These are phyloP conservation scores for Citrus trifoliata DNA, from an alignment of 345 rosid species.

Conservation along the genomic window DNA sequence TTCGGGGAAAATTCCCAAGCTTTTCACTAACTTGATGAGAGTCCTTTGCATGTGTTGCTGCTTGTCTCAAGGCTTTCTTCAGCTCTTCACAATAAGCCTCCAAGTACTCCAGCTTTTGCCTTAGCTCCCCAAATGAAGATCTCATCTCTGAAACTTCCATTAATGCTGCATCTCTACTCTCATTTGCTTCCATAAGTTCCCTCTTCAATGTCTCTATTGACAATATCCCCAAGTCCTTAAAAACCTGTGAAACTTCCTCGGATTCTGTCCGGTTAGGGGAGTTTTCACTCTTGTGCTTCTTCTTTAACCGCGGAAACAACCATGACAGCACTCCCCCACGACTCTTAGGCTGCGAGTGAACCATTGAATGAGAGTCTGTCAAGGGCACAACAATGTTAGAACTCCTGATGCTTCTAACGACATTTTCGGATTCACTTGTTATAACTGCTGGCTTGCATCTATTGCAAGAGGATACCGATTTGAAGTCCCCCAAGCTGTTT, in stretches of 20 bases:
- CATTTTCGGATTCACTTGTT: conserved; percentile 33
- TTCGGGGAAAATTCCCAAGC: conserved; percentile 29
- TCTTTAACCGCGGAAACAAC: conserved; percentile 77
- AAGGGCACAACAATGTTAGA: conserved; percentile 75
- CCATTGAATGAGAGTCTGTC: conserved; percentile 60
- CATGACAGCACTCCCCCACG: conserved; percentile 76
- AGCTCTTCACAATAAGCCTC: conserved; percentile 81
- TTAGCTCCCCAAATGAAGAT: conserved; percentile 67
- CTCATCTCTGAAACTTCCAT: conserved; percentile 75
- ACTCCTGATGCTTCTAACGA: conserved; percentile 37
- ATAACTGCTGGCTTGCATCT: conserved; percentile 56
- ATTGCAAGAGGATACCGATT: conserved; percentile 69
- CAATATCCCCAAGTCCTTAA: conserved; percentile 53
- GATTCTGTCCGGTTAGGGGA: conserved; percentile 74
- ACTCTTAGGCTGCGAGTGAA: conserved; percentile 56
- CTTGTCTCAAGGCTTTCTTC: conserved; percentile 72
- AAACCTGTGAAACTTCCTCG: conserved; percentile 65
- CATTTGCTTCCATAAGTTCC: conserved; percentile 71
- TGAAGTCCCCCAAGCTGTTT: conserved; percentile 57
- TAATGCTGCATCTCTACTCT: conserved; percentile 70
- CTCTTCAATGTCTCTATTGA: conserved; percentile 72
- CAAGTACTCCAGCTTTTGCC: conserved; percentile 75
- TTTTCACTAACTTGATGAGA: conserved; percentile 26
- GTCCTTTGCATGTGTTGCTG: conserved; percentile 47
- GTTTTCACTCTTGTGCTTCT: conserved; percentile 56